Conservation (phyloP, 805 yeast genomes). For the Candida mattraensis region DNA sequence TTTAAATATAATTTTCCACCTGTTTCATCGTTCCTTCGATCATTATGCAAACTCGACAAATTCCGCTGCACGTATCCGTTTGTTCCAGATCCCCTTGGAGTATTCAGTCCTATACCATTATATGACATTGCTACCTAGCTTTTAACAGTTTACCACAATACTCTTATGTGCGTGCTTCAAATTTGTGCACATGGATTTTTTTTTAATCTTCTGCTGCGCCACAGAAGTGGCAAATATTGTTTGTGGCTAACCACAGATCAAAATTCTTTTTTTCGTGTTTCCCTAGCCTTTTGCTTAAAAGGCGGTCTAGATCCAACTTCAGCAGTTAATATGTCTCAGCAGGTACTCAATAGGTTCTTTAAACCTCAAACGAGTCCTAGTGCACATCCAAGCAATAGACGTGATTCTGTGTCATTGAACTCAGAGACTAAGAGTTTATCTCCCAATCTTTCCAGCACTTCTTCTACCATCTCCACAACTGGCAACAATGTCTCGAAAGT, state of each 20-base stretch:
- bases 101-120: conserved; percentile 56
- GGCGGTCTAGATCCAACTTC: conserved; percentile 1
- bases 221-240: too few species aligned
- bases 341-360: conserved; percentile 26
- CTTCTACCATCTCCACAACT: too few species aligned
- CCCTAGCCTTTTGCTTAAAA: too few species aligned
- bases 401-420: too few species aligned
- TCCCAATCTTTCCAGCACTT: too few species aligned
- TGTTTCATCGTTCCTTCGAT: conserved; percentile 23
- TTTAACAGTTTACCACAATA: too few species aligned
- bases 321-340: conserved; percentile 20
- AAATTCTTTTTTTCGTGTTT: too few species aligned
- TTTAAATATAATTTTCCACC: conserved; percentile 39
- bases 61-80: conserved; percentile 60
- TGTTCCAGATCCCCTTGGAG: conserved; percentile 62
- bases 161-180: too few species aligned
- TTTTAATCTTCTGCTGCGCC: conserved; percentile 10
- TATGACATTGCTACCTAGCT: conserved; percentile 56
- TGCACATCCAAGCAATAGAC: too few species aligned
- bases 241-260: too few species aligned
- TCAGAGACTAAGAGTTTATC: too few species aligned
- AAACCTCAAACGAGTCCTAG: conserved; percentile 1
- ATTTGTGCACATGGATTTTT: conserved; percentile 7
- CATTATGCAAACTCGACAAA: conserved; percentile 27
- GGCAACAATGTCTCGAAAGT: too few species aligned